Conservation (phyloP, 2,329 filamentous ascomycete species). For the Pestalotiopsis sp. region DNA sequence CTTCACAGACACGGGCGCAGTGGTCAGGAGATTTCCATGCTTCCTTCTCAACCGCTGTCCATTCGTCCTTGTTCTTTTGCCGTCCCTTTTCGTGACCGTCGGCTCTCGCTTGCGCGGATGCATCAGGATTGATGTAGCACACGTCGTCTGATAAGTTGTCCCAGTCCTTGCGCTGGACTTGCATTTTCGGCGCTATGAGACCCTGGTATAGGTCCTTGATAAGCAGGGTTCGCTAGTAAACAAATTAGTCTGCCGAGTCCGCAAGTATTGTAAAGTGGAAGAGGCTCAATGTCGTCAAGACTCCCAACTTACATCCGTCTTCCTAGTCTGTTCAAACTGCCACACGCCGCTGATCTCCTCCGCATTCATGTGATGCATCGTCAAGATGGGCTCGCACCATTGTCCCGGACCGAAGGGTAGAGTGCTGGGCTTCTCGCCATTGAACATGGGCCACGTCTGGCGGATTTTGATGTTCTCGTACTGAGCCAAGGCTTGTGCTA, state of each 20-base stretch:
- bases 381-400: constrained; percentile 60
- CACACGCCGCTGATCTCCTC: constrained; percentile 54
- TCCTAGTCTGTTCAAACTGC: constrained; percentile 54
- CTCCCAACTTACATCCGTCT: constrained; percentile 36
- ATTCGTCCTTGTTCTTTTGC: constrained; percentile 40
- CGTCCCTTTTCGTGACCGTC: constrained; percentile 32
- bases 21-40: constrained; percentile 47
- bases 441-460: constrained; percentile 54
- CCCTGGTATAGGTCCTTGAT: constrained; percentile 52
- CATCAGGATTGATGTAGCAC: constrained; percentile 43
- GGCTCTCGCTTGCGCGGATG: constrained; percentile 34
- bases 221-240: constrained; percentile 41
- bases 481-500: constrained; percentile 50
- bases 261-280: neutral
- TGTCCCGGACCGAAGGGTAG: constrained; percentile 49
- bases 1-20: constrained; percentile 52
- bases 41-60: constrained; percentile 42
- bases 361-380: constrained; percentile 57
- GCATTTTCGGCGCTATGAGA: constrained; percentile 47
- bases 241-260: neutral
- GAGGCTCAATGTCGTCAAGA: neutral
- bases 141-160: constrained; percentile 53
- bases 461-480: constrained; percentile 43
- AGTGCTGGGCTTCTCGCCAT: constrained; percentile 55
- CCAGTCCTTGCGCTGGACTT: constrained; percentile 47